Conservation (phyloP, 2,329 filamentous ascomycete genomes). For the Coleophoma eucalyptorum region DNA sequence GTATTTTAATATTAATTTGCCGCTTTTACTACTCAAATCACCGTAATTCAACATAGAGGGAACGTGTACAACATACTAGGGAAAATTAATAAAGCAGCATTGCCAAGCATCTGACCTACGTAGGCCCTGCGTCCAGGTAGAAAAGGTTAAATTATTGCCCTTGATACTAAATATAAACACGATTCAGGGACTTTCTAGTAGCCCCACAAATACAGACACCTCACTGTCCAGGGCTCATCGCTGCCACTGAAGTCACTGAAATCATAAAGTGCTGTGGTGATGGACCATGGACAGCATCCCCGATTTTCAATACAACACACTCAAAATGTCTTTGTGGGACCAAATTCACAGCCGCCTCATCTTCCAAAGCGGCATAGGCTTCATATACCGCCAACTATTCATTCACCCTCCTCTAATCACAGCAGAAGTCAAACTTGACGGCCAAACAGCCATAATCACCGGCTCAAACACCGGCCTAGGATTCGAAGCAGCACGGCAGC, state of each 20-base stretch:
- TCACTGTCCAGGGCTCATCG: not conserved
- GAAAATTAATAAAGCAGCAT: not conserved
- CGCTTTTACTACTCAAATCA: not conserved
- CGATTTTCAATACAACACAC: not conserved
- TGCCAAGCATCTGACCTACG: not conserved
- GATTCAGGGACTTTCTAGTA: not conserved
- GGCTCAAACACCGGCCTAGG: slow-evolving; percentile 36
- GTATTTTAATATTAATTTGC: not conserved
- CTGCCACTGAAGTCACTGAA: not conserved
- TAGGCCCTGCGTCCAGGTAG: not conserved
- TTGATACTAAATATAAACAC: not conserved
- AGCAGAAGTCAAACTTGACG: slow-evolving; percentile 8
- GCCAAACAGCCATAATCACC: slow-evolving; percentile 30
- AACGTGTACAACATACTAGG: too few relatives aligned
- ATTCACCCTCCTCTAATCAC: not conserved
- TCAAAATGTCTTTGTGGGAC: not conserved
- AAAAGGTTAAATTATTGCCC: not conserved
- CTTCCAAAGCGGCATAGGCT: not conserved
- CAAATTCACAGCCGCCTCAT: not conserved
- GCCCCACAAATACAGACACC: not conserved
- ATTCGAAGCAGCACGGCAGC: slow-evolving; percentile 29
- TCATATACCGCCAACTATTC: slow-evolving; percentile 2
- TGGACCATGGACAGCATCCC: not conserved
- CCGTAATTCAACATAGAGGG: too few relatives aligned
- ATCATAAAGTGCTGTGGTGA: not conserved